Base-by-base conservation (phyloP, 495 filamentous ascomycete species). In the Gamarada debralockiae region DNA sequence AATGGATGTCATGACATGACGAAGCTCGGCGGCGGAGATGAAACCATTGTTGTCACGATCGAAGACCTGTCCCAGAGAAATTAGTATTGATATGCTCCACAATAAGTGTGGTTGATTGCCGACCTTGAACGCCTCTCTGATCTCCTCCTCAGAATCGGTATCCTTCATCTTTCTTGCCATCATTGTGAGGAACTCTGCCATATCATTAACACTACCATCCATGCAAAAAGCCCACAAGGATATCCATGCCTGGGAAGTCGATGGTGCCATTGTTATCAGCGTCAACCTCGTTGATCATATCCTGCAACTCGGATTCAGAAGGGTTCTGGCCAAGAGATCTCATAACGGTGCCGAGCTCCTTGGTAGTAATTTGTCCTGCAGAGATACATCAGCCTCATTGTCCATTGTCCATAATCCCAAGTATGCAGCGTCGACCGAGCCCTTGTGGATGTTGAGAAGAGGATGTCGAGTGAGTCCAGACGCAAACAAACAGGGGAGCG, bases 131-230 rank as follows among this genome's bases (percentile, higher is more conserved):
- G 75, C 90, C 70, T 95, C 89, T 62, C 95, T 88, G 67, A 98
- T 97, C 72, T 98, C 93, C 77, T 97, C 95, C 76, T 98, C 95
- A 45, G 92, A 97, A 65, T 97, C 93, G 61, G 95, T 97, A 66
- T 97, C 95, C 82, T 97, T 98, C 95, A 98, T 98, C 78, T 97
- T 97, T 65, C 95, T 85, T 48, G 95, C 93, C 93, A 98, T 98
- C 95, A 97, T 98, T 54, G 93, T 97, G 51, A 97, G 80, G 76
- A 98, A 98, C 62, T 98, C 93, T 96, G 63, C 56, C 67, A 51
- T 39, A 39, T 56, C 20, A 58, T 50, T 25, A 37, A 43, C 20
- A 20, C 25, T 50, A 37, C 21, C 5, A 47, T n/a, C 24, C 4
- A 33, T n/a, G 9, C 24, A 18, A 33, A 29, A 0, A 47, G 13